Evolutionary conservation across 495 filamentous ascomycete species (phyloP).

Genomic region (Lophiostoma macrostomum): DNA sequence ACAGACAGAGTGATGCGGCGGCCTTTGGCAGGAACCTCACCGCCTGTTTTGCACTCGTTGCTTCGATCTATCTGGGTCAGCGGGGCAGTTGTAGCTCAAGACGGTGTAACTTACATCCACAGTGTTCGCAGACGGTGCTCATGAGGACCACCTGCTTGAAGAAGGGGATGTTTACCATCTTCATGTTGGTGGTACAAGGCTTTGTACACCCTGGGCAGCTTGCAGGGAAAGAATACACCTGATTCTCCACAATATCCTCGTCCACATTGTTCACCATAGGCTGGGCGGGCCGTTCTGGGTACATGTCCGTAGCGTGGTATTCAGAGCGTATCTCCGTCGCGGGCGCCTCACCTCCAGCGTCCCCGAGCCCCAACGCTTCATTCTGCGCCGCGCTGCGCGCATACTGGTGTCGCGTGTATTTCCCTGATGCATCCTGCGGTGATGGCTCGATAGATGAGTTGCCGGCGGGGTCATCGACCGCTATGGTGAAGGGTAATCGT

Average conservation of each 20-base stretch:
- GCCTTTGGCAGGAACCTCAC: constrained; percentile 82
- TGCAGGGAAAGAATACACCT: constrained; percentile 86
- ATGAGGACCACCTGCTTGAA: constrained; percentile 95
- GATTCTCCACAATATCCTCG: constrained; percentile 79
- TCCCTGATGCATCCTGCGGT: constrained; percentile 61
- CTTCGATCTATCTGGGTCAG: constrained; percentile 54
- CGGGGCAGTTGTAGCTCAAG: background rate
- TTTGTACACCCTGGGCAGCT: constrained; percentile 87
- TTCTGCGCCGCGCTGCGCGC: constrained; percentile 81
- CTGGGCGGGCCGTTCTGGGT: constrained; percentile 38
- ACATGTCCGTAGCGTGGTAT: constrained; percentile 39
- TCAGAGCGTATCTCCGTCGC: constrained; percentile 38
- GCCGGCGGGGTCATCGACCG: constrained; percentile 86
- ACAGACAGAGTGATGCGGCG: constrained; percentile 77
- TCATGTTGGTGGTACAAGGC: constrained; percentile 81
- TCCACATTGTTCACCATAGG: constrained; percentile 42
- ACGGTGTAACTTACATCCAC: constrained; percentile 57
- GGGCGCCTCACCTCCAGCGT: constrained; percentile 35
- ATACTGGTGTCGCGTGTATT: constrained; percentile 81
- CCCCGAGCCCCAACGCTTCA: constrained; percentile 67
- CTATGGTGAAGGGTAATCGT: constrained; percentile 81
- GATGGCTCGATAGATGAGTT: constrained; percentile 96
- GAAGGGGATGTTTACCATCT: constrained; percentile 92
- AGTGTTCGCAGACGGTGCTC: constrained; percentile 81
- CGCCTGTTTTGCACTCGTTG: constrained; percentile 96